Conservation (phyloP, 441 rosid species). For the Hura crepitans region DNA sequence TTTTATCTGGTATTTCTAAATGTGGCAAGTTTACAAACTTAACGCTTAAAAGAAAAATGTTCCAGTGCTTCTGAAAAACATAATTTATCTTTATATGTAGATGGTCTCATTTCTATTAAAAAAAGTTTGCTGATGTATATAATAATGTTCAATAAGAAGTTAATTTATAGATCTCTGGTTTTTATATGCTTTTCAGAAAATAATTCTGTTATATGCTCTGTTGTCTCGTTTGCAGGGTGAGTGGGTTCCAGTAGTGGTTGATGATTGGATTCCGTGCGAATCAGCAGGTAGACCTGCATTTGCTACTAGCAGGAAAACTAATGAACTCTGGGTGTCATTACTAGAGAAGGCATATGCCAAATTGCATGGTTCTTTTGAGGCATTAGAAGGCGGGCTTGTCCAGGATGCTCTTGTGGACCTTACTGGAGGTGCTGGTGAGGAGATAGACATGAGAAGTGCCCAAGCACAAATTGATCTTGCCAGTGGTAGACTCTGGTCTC, state of each 20-base stretch:
- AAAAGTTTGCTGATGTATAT: not conserved
- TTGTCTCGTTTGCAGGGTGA: constrained; percentile 66
- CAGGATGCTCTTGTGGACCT: constrained; percentile 99
- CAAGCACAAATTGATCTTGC: constrained; percentile 99
- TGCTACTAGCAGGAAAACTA: constrained; percentile 90
- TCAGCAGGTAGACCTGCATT: constrained; percentile 96
- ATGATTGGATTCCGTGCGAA: constrained; percentile 99
- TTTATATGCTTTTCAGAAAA: not conserved
- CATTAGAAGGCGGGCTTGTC: constrained; percentile 98
- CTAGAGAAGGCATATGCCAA: constrained; percentile 99
- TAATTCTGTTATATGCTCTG: not conserved
- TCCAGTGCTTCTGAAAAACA: too few species aligned
- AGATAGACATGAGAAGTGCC: constrained; percentile 98
- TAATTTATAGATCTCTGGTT: not conserved
- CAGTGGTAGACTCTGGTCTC: constrained; percentile 99
- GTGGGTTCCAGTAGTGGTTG: constrained; percentile 99
- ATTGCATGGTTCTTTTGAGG: constrained; percentile 98
- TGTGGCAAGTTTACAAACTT: too few species aligned
- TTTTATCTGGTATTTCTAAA: not conserved
- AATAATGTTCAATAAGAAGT: not conserved
- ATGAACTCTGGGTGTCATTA: constrained; percentile 97
- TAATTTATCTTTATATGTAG: not conserved
- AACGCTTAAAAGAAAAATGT: too few species aligned
- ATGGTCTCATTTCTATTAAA: not conserved
- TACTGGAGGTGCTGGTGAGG: constrained; percentile 99